Evolutionary conservation across 1,284 basidiomycete genomes (phyloP).

Genomic region (Tilletia walkeri): DNA sequence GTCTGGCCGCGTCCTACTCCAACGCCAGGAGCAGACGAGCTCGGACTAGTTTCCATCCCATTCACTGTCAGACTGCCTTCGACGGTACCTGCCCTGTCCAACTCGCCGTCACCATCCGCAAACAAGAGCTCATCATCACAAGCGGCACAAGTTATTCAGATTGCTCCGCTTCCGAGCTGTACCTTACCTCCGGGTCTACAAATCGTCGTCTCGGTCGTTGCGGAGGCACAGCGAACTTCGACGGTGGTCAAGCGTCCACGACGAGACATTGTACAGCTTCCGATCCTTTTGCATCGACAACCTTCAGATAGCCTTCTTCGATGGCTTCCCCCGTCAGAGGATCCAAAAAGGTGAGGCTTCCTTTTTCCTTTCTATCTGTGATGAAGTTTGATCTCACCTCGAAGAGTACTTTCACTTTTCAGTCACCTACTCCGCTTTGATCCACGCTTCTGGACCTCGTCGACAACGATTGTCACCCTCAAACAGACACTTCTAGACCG

Average conservation of each 20-base stretch:
- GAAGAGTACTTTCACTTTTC: no score
- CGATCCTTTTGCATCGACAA: not conserved
- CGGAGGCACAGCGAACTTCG: not conserved
- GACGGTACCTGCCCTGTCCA: not conserved
- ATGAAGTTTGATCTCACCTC: no score
- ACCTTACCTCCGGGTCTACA: not conserved
- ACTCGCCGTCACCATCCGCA: no score
- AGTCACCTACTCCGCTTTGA: not conserved
- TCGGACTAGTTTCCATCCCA: not conserved
- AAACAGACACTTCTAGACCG: constrained; percentile 7
- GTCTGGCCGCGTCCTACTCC: not conserved
- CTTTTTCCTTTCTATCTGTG: no score
- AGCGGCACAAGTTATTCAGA: not conserved
- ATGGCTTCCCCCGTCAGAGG: not conserved
- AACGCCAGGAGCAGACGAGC: not conserved
- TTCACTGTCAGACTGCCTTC: not conserved
- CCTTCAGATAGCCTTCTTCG: not conserved
- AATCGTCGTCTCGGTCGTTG: not conserved
- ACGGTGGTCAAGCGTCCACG: constrained; percentile 1
- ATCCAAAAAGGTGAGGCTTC: not conserved
- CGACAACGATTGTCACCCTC: constrained; percentile 8
- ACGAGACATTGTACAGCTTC: not conserved
- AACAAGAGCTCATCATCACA: not conserved
- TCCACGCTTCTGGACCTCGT: constrained; percentile 4
- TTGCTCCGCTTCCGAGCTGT: constrained; percentile 2